Evolutionary conservation across 306 rosid genomes (phyloP).

Genomic region (Oemleria cerasiformis): DNA sequence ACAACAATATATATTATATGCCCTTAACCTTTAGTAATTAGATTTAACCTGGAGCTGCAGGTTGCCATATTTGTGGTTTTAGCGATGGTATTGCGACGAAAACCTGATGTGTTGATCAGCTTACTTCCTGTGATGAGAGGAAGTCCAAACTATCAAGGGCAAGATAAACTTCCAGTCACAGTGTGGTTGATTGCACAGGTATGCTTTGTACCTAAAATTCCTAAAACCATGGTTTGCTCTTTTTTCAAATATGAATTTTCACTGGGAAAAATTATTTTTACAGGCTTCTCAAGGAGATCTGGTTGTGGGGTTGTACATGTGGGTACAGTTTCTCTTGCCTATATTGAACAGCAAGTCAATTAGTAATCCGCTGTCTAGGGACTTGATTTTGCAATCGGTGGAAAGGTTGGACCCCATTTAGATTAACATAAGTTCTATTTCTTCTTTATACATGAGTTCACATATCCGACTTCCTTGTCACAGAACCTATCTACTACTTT

Average conservation of each 20-base stretch:
- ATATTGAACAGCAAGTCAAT: slow-evolving; percentile 57
- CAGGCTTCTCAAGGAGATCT: slow-evolving; percentile 78
- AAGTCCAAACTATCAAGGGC: slow-evolving; percentile 74
- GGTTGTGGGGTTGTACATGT: slow-evolving; percentile 74
- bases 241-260: neutral
- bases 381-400: slow-evolving; percentile 80
- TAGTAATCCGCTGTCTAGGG: slow-evolving; percentile 79
- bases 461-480: neutral
- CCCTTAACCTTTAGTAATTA: neutral
- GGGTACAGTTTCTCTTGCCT: slow-evolving; percentile 81
- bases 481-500: slow-evolving; percentile 38
- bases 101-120: slow-evolving; percentile 64
- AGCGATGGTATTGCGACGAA: slow-evolving; percentile 76
- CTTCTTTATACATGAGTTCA: neutral
- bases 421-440: neutral
- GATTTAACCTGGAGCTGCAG: slow-evolving; percentile 35
- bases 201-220: neutral
- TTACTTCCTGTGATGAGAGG: slow-evolving; percentile 59
- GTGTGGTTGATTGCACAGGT: slow-evolving; percentile 84
- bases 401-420: slow-evolving; percentile 54
- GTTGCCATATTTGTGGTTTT: slow-evolving; percentile 74
- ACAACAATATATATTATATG: neutral
- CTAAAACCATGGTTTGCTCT: neutral
- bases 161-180: slow-evolving; percentile 73
- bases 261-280: slow-evolving; percentile 12